Percentiles rank a stretch among this genome's conserved stretches.
Evolutionary conservation across 2,329 filamentous ascomycete species (phyloP).

Genomic region (Coniochaeta hoffmannii): DNA sequence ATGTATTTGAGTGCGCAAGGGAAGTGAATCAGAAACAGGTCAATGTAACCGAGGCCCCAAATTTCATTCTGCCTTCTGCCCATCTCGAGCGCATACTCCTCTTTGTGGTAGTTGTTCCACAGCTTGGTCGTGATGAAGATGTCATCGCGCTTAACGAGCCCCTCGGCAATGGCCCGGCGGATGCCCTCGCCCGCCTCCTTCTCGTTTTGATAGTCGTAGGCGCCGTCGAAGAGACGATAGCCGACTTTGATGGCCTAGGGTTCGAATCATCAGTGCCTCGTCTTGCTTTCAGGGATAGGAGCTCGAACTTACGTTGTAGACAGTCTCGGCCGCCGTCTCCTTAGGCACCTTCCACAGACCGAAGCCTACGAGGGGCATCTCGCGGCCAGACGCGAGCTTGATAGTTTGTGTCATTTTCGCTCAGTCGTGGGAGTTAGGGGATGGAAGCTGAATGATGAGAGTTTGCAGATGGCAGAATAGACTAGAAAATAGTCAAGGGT

Average conservation of each 20-base stretch:
- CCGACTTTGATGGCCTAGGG: conserved; percentile 41
- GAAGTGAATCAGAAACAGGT: conserved; percentile 64
- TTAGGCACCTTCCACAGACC: conserved; percentile 32
- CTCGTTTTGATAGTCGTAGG: conserved; percentile 57
- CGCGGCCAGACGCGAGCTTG: conserved; percentile 27
- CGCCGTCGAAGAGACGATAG: conserved; percentile 45
- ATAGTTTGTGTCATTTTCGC: conserved; percentile 4
- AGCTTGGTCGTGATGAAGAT: conserved; percentile 62
- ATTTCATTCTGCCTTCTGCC: conserved; percentile 54
- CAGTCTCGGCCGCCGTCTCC: conserved; percentile 33
- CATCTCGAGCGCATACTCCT: conserved; percentile 54
- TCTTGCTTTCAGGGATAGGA: not conserved
- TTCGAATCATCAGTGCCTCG: conserved; percentile 9
- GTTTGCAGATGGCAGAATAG: too few relatives aligned
- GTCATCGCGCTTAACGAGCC: conserved; percentile 55
- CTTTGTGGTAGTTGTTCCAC: conserved; percentile 57
- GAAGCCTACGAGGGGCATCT: conserved; percentile 31
- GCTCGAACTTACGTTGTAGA: conserved; percentile 42
- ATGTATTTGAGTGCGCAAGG: conserved; percentile 37
- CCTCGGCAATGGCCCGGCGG: conserved; percentile 45
- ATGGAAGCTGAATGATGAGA: too few relatives aligned
- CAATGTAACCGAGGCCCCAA: conserved; percentile 58
- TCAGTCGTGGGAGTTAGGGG: not conserved
- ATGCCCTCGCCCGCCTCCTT: conserved; percentile 58
- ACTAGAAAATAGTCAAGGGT: too few relatives aligned